Percentiles rank a stretch among this genome's conserved stretches.
phyloP scores from a whole-genome alignment of 2,329 filamentous ascomycete species.

The Colletotrichum lindemuthianum region DNA sequence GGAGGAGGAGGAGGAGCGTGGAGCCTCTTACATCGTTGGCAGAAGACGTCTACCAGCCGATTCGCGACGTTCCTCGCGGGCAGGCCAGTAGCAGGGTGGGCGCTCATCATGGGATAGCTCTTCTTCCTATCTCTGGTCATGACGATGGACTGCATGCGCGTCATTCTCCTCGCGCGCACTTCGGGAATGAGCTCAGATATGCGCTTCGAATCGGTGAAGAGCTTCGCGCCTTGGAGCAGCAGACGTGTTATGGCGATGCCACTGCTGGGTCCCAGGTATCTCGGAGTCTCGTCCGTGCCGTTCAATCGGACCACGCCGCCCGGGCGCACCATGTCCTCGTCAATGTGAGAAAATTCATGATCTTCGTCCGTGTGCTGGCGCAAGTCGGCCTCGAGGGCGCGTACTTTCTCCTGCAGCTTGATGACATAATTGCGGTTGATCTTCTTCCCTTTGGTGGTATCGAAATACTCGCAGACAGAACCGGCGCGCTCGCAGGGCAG shows the following conservation, averaged over 20 bases:
- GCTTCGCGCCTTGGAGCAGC: constrained; percentile 96
- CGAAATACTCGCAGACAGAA: constrained; percentile 93
- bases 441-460: constrained; percentile 85
- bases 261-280: constrained; percentile 92
- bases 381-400: constrained; percentile 83
- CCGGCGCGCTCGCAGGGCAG: constrained; percentile 92
- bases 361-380: constrained; percentile 82
- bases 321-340: constrained; percentile 87
- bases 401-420: constrained; percentile 87
- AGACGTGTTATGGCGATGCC: constrained; percentile 94
- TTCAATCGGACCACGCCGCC: constrained; percentile 86
- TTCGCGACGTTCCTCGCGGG: constrained; percentile 80
- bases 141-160: constrained; percentile 68
- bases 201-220: constrained; percentile 88
- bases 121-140: constrained; percentile 74
- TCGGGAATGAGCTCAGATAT: constrained; percentile 93
- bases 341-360: constrained; percentile 72
- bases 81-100: constrained; percentile 79
- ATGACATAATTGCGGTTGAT: constrained; percentile 94
- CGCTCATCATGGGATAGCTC: constrained; percentile 90
- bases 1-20: constrained; percentile 16
- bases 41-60: constrained; percentile 84
- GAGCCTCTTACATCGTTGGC: constrained; percentile 78
- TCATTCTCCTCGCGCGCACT: constrained; percentile 65
- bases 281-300: constrained; percentile 84